Percentiles rank a stretch among this genome's conserved stretches.
Evolutionary conservation across 805 yeast genomes (phyloP).

Genomic region (Candida insectalens): DNA sequence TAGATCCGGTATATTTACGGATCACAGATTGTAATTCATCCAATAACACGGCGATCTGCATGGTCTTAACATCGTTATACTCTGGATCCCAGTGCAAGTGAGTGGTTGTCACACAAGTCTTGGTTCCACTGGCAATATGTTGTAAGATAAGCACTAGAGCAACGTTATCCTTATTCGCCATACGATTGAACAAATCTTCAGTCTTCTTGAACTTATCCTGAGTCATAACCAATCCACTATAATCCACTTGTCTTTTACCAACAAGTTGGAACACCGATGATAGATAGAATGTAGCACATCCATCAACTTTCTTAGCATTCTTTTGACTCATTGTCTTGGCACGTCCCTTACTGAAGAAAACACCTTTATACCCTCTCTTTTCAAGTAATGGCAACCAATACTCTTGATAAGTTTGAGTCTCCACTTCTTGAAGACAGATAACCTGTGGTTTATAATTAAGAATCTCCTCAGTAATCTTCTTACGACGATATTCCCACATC

Average conservation of each 20-base stretch:
- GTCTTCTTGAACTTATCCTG: constrained; percentile 85
- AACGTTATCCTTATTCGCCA: constrained; percentile 91
- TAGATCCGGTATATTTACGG: constrained; percentile 28
- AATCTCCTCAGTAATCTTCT: constrained; percentile 66
- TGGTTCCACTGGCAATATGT: constrained; percentile 62
- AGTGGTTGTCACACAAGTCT: constrained; percentile 71
- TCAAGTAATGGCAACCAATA: constrained; percentile 73
- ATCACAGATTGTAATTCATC: constrained; percentile 73
- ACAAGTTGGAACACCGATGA: constrained; percentile 57
- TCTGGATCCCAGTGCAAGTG: constrained; percentile 99
- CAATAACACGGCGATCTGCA: constrained; percentile 85
- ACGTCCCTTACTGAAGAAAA: constrained; percentile 81
- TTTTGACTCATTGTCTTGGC: constrained; percentile 79
- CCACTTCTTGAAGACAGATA: constrained; percentile 92
- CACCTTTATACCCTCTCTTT: constrained; percentile 68
- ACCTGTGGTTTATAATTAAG: constrained; percentile 59
- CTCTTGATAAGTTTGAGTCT: constrained; percentile 75
- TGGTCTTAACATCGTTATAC: constrained; percentile 88
- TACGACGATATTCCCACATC: constrained; percentile 84
- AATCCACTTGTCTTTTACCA: constrained; percentile 71
- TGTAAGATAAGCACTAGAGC: constrained; percentile 73
- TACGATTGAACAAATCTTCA: constrained; percentile 90
- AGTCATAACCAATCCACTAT: constrained; percentile 69
- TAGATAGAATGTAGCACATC: constrained; percentile 91
- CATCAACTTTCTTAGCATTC: constrained; percentile 89